These are phyloP conservation scores for Conticribra guillardii DNA, from an alignment of 108 stramenopile species.

Conservation along the genomic window DNA sequence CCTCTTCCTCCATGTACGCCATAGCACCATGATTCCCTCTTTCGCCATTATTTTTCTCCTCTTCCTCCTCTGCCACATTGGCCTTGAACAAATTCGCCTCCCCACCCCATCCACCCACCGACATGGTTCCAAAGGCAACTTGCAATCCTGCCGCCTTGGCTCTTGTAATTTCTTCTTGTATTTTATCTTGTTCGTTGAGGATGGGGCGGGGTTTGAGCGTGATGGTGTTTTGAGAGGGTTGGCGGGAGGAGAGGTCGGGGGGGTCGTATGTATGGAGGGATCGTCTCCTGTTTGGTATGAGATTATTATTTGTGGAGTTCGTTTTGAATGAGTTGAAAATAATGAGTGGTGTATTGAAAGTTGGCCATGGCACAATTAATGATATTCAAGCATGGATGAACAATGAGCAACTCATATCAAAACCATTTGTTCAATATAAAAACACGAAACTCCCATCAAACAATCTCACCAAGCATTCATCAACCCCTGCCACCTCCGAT, in stretches of 20 bases:
- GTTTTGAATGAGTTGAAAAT: too few relatives aligned
- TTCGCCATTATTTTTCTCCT: background rate
- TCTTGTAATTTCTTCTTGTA: slow-evolving; percentile 38
- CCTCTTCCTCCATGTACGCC: slow-evolving; percentile 39
- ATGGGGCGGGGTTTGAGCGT: slow-evolving; percentile 38
- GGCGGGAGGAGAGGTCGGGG: slow-evolving; percentile 43
- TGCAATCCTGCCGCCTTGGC: slow-evolving; percentile 45
- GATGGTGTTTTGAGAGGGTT: slow-evolving; percentile 10
- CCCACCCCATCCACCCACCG: slow-evolving; percentile 25
- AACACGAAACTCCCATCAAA: too few relatives aligned
- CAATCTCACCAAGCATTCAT: slow-evolving; percentile 84
- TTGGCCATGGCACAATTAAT: too few relatives aligned
- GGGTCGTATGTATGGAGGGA: slow-evolving; percentile 86
- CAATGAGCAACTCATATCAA: too few relatives aligned
- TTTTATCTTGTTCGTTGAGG: slow-evolving; percentile 21
- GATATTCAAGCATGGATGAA: too few relatives aligned
- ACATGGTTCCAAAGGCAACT: slow-evolving; percentile 45
- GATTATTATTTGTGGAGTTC: too few relatives aligned
- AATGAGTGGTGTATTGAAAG: too few relatives aligned
- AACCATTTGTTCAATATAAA: too few relatives aligned
- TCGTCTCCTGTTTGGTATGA: slow-evolving; percentile 47
- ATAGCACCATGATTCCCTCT: background rate
- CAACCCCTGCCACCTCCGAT: slow-evolving; percentile 79
- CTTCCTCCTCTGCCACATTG: slow-evolving; percentile 20
- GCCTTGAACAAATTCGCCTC: slow-evolving; percentile 6